Evolutionary conservation across 2,329 filamentous ascomycete species (phyloP).

Genomic region (Rachicladosporium sp.): DNA sequence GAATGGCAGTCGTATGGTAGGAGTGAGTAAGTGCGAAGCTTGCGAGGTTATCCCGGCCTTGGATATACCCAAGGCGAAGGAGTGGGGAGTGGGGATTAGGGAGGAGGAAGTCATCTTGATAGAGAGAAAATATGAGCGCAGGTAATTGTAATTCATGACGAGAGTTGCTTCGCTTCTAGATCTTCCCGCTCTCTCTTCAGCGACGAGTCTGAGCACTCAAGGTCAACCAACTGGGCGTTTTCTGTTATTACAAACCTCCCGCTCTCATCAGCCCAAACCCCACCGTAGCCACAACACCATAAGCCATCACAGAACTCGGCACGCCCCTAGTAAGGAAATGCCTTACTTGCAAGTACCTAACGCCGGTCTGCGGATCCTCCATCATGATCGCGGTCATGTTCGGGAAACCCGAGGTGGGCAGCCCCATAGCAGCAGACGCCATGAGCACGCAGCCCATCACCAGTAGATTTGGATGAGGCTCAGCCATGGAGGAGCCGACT

Average conservation of each 20-base stretch:
- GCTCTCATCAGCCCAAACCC: constrained; percentile 85
- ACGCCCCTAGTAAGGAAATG: constrained; percentile 94
- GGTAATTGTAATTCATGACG: too few relatives aligned
- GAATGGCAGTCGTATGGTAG: too few relatives aligned
- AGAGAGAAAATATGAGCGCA: too few relatives aligned
- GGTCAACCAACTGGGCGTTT: background rate
- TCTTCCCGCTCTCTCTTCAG: too few relatives aligned
- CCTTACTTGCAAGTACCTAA: constrained; percentile 79
- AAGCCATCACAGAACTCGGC: constrained; percentile 70
- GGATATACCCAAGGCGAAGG: too few relatives aligned
- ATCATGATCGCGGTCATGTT: constrained; percentile 99
- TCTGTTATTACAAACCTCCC: constrained; percentile 43
- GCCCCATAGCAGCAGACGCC: constrained; percentile 94
- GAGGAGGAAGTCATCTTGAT: too few relatives aligned
- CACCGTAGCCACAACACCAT: constrained; percentile 71
- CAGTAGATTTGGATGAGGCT: constrained; percentile 84
- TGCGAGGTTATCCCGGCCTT: too few relatives aligned
- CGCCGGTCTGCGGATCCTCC: constrained; percentile 81
- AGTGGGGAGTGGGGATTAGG: too few relatives aligned
- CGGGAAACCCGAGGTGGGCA: constrained; percentile 92
- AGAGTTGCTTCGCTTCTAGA: too few relatives aligned
- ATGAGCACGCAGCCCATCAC: constrained; percentile 94
- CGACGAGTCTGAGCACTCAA: too few relatives aligned
- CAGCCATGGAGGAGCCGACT: constrained; percentile 71
- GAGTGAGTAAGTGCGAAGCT: too few relatives aligned